phyloP scores from a whole-genome alignment of 805 yeast species.

The Scheffersomyces lignosus region DNA sequence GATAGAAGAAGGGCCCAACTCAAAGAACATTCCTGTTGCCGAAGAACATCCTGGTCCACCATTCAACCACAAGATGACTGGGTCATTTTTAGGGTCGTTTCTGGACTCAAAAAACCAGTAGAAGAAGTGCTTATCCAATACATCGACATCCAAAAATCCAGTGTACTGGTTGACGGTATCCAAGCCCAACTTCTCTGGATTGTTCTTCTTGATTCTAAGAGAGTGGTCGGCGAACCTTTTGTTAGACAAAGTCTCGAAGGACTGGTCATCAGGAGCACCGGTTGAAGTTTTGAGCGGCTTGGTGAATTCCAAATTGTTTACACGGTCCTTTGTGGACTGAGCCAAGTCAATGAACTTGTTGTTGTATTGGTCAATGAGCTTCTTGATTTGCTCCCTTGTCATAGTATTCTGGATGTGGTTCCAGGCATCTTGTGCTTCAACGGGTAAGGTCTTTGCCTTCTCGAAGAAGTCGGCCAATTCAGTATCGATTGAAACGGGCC shows the following conservation, averaged over 20 bases:
- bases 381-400: no score
- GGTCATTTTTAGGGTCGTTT: constrained; percentile 32
- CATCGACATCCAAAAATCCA: constrained; percentile 38
- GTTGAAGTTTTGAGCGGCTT: no score
- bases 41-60: constrained; percentile 37
- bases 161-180: constrained; percentile 39
- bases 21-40: constrained; percentile 29
- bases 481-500: no score
- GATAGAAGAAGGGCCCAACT: constrained; percentile 29
- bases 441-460: no score
- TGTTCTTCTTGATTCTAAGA: constrained; percentile 30
- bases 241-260: constrained; percentile 11
- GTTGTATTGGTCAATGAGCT: no score
- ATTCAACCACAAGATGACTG: constrained; percentile 33
- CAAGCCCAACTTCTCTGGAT: constrained; percentile 38
- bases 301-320: no score
- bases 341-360: no score
- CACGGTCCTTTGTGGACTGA: no score
- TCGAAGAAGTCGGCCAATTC: no score
- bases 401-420: no score
- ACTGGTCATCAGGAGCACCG: no score
- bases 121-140: constrained; percentile 30
- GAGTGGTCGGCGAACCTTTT: constrained; percentile 23
- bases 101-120: constrained; percentile 35
- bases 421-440: no score